phyloP scores from a whole-genome alignment of 139 green algal genomes.

The Micromonas commoda region DNA sequence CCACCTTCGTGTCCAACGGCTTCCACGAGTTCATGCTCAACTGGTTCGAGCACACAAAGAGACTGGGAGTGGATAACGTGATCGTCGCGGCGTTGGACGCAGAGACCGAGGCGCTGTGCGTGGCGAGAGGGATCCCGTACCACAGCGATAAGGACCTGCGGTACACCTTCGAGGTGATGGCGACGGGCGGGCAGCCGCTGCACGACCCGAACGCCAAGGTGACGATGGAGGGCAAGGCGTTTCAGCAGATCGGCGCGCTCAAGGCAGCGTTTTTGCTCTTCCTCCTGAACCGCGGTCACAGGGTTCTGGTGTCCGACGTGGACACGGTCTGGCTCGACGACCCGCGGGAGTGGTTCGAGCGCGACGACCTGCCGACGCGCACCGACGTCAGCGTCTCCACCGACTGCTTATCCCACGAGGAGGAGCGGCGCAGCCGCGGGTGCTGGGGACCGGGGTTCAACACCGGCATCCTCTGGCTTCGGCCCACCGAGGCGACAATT shows the following conservation, averaged over 20 bases:
- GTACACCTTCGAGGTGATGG: constrained; percentile 7
- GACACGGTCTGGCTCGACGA: constrained; percentile 82
- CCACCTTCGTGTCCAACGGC: not conserved
- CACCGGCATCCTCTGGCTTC: constrained; percentile 93
- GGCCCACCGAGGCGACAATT: constrained; percentile 33
- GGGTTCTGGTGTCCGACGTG: constrained; percentile 79
- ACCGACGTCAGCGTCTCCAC: constrained; percentile 47
- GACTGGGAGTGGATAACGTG: constrained; percentile 30
- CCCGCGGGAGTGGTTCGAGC: constrained; percentile 63
- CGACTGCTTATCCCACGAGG: not conserved
- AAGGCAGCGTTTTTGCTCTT: not conserved
- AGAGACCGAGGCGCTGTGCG: not conserved
- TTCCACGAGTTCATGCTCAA: constrained; percentile 22
- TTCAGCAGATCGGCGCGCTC: not conserved
- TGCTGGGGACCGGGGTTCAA: constrained; percentile 53
- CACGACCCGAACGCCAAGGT: not conserved
- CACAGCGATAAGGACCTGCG: not conserved
- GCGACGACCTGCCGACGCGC: constrained; percentile 74
- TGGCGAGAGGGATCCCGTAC: not conserved
- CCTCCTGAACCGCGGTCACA: not conserved
- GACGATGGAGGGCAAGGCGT: not conserved
- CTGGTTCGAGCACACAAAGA: not conserved
- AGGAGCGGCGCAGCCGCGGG: not conserved
- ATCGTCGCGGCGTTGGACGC: constrained; percentile 77
- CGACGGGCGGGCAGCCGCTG: constrained; percentile 6